Evolutionary conservation across 2,329 filamentous ascomycete species (phyloP), one percentile per base, ranked within the genome.

Genomic region (Fusarium xyrophilum): DNA sequence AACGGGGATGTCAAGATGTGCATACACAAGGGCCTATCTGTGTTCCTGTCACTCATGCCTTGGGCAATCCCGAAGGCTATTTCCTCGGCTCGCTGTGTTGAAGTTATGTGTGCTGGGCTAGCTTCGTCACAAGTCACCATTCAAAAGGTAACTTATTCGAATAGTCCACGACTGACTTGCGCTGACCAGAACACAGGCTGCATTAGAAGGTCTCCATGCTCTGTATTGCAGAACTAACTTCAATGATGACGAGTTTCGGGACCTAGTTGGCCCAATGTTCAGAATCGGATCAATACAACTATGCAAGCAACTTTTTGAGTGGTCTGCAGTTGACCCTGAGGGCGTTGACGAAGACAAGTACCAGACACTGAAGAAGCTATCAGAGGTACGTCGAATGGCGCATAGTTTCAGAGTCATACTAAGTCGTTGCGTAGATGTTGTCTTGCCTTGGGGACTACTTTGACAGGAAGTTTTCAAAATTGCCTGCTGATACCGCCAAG

Each of bases 271-370:
- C 70, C 90, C 93, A 55, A 91, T 96, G 83, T 96, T 93, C 75
- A 87, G 87, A 64, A 82, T 84, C n/a, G 84, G 88, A 59, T 91
- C 89, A 65, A 86, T 97, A 42, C 84, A 86, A 38, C 84, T 96
- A 11, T 88, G 94, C 71, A 87, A 86, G 65, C 87, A 89, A 62
- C 84, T 97, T 15, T 93, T 93, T 73, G 88, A 91, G 65, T 96
- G 92, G 91, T 92, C 93, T 7, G 80, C 88, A 14, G 89, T 95
- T 43, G 91, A 93, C 68, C 87, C 93, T 6, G 87, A 92, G 62
- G 91, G 97, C 72, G 88, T 97, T 61, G 92, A 97, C 70, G 93
- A 97, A 74, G 90, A 93, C 74, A 96, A 93, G 76, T 98, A 99
- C 77, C 89, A 93, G 57, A 89, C 97, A 71, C 89, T 92, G 40